Percentiles rank a stretch among this genome's conserved stretches.
Evolutionary conservation across 805 yeast genomes (phyloP).

Genomic region (Debaryomyces hansenii): DNA sequence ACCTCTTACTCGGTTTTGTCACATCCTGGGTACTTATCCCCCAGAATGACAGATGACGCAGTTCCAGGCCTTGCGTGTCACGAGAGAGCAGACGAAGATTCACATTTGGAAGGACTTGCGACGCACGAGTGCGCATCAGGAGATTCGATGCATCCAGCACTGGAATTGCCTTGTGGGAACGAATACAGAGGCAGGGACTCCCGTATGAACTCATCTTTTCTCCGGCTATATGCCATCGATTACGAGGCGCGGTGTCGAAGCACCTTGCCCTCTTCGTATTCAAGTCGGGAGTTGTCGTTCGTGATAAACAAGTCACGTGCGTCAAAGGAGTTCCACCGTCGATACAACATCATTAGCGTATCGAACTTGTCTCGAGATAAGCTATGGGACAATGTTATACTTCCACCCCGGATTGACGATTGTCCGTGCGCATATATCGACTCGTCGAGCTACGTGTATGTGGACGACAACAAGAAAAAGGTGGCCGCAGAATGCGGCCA

Average conservation of each 20-base stretch:
- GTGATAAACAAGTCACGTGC: constrained; percentile 11
- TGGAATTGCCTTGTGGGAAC: background rate
- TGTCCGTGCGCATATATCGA: constrained; percentile 21
- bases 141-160: no score
- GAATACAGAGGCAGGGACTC: constrained; percentile 37
- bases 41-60: constrained; percentile 2
- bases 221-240: constrained; percentile 52
- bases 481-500: constrained; percentile 6
- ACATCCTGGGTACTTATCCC: background rate
- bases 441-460: constrained; percentile 19
- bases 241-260: constrained; percentile 38
- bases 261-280: constrained; percentile 19
- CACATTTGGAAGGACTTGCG: no score
- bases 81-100: no score
- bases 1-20: background rate
- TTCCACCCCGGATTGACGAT: constrained; percentile 51
- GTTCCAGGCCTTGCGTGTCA: background rate
- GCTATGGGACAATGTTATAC: constrained; percentile 52
- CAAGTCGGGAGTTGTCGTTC: constrained; percentile 12
- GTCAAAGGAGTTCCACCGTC: constrained; percentile 24
- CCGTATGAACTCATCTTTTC: constrained; percentile 50
- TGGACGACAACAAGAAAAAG: constrained; percentile 15
- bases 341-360: constrained; percentile 28
- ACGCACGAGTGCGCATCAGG: no score
- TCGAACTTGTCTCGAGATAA: constrained; percentile 48